phyloP scores from a whole-genome alignment of 768 basidiomycete species.

The Tulasnella sp. region DNA sequence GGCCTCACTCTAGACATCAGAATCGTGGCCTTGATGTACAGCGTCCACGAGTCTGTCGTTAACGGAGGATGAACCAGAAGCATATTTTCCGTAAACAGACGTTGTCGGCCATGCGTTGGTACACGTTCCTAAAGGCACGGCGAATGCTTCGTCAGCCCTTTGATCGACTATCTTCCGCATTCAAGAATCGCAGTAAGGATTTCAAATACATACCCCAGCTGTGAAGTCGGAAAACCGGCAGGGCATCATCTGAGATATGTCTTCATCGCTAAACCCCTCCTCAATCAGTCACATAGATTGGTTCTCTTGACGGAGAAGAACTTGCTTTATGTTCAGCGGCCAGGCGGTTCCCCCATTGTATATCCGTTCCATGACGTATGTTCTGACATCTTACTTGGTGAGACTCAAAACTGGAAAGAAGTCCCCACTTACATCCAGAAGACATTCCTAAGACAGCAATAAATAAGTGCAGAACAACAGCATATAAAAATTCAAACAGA shows the following conservation, averaged over 20 bases:
- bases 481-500: background rate
- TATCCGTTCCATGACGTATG: background rate
- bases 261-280: background rate
- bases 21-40: conserved; percentile 60
- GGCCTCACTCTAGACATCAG: conserved; percentile 36
- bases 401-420: background rate
- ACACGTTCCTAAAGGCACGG: background rate
- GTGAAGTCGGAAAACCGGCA: conserved; percentile 1
- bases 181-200: background rate
- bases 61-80: conserved; percentile 47
- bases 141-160: background rate
- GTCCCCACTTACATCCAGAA: background rate
- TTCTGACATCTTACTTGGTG: background rate
- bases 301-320: background rate
- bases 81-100: conserved; percentile 50
- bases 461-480: background rate
- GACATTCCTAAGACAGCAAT: background rate
- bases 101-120: conserved; percentile 35
- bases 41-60: conserved; percentile 56
- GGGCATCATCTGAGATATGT: conserved; percentile 9
- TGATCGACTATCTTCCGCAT: background rate
- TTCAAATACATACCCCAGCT: background rate
- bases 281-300: background rate
- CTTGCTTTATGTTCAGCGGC: background rate
- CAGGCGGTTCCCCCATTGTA: background rate